These are phyloP conservation scores for Astrocystis sublimbata DNA, from an alignment of 495 filamentous ascomycete species.

Conservation along the genomic window DNA sequence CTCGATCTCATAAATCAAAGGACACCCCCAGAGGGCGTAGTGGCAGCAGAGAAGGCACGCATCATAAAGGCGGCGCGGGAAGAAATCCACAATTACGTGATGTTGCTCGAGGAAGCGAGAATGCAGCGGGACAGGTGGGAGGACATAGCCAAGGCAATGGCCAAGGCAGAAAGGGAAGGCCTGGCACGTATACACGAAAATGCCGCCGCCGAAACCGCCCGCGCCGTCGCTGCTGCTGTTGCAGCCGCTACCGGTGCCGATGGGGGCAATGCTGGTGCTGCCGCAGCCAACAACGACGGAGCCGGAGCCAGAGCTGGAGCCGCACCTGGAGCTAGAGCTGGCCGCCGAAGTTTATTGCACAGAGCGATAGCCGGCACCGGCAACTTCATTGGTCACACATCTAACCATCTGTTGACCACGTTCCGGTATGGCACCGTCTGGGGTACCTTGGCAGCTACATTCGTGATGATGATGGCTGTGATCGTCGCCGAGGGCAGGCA, in stretches of 20 bases:
- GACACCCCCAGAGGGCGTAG: neutral
- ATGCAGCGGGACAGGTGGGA: slow-evolving; percentile 4
- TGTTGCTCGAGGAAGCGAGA: neutral
- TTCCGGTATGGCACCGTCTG: neutral
- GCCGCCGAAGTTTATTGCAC: neutral
- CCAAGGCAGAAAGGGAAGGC: neutral
- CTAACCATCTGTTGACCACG: neutral
- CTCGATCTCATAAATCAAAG: neutral
- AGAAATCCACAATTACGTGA: neutral
- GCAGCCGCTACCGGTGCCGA: too few species aligned
- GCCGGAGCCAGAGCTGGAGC: neutral
- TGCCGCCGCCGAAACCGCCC: neutral
- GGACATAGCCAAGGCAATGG: neutral
- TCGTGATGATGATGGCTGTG: neutral
- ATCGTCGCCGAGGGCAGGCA: slow-evolving; percentile 19
- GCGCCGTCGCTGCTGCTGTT: neutral
- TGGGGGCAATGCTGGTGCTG: too few species aligned
- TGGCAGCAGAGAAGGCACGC: neutral
- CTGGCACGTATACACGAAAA: neutral
- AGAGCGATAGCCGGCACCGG: neutral
- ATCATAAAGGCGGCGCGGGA: neutral
- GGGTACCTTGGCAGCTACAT: neutral
- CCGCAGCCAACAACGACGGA: too few species aligned
- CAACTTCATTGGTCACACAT: neutral
- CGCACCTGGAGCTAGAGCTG: neutral